phyloP scores from a whole-genome alignment of 2,329 filamentous ascomycete genomes.

The Colletotrichum sp. region DNA sequence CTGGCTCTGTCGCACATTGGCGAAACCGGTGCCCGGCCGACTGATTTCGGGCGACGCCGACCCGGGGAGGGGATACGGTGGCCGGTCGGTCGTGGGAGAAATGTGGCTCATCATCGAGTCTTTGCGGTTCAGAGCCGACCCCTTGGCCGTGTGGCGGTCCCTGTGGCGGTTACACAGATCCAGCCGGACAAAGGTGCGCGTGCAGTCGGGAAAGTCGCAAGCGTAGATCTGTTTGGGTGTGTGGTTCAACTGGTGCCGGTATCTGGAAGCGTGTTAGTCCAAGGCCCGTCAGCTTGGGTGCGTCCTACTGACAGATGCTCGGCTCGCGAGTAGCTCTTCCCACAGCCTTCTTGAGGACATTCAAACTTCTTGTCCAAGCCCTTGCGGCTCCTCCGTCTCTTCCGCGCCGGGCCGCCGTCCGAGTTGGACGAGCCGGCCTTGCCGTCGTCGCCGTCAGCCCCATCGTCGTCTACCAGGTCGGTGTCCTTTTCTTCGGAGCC shows the following conservation, averaged over 20 bases:
- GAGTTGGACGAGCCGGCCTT: conserved; percentile 56
- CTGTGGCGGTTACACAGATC: conserved; percentile 88
- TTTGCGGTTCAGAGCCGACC: conserved; percentile 76
- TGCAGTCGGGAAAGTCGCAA: conserved; percentile 91
- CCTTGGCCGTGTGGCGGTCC: conserved; percentile 80
- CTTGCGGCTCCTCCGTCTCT: conserved; percentile 75
- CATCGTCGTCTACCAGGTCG: conserved; percentile 43
- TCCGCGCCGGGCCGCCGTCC: conserved; percentile 54
- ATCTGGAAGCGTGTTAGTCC: conserved; percentile 46
- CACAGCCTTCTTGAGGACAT: conserved; percentile 85
- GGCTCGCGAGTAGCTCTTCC: conserved; percentile 94
- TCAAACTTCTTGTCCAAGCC: conserved; percentile 82
- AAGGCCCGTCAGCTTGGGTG: not conserved
- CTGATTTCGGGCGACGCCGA: conserved; percentile 54
- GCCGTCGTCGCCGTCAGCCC: conserved; percentile 41
- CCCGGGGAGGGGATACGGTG: conserved; percentile 42
- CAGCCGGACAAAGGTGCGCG: conserved; percentile 88
- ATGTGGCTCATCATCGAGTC: conserved; percentile 65
- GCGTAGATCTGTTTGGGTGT: conserved; percentile 93
- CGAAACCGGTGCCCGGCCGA: conserved; percentile 45
- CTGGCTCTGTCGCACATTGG: conserved; percentile 41
- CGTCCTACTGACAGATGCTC: conserved; percentile 77
- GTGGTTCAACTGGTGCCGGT: conserved; percentile 95
- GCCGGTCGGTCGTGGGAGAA: conserved; percentile 47
- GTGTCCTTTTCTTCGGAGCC: conserved; percentile 46